A percentile compares a stretch with the other conserved stretches of the same genome.
Evolutionary conservation across 495 filamentous ascomycete species (phyloP).

Genomic region (Neurospora africana): DNA sequence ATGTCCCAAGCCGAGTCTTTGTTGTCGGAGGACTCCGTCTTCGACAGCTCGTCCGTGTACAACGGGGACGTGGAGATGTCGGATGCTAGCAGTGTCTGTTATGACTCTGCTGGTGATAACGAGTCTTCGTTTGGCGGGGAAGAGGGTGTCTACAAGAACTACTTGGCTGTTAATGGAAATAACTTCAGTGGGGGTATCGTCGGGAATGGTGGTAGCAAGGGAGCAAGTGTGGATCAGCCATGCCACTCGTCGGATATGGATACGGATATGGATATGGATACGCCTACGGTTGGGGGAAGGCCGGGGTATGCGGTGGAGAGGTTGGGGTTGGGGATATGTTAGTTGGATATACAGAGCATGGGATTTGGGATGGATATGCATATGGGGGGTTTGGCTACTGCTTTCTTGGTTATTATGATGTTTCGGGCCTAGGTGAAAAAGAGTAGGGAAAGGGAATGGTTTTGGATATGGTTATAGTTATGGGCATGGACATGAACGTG

Average conservation of each 20-base stretch:
- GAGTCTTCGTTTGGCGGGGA: conserved; percentile 7
- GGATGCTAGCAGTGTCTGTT: conserved; percentile 23
- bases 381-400: not conserved
- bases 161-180: not conserved
- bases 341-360: not conserved
- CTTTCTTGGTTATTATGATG: not conserved
- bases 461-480: not conserved
- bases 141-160: not conserved
- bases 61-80: conserved; percentile 34
- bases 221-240: not conserved
- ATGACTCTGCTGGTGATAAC: conserved; percentile 18
- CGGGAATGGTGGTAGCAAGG: not conserved
- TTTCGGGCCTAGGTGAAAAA: not conserved
- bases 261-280: conserved; percentile 19
- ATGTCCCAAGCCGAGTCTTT: not conserved
- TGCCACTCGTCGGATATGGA: conserved; percentile 13
- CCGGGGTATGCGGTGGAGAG: conserved; percentile 2
- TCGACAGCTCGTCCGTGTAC: not conserved
- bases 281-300: conserved; percentile 19
- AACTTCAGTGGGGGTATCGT: not conserved
- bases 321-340: conserved; percentile 5
- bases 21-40: not conserved
- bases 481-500: not conserved
- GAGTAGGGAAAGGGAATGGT: not conserved
- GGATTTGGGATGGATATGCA: not conserved